Evolutionary conservation across 441 rosid species (phyloP), one percentile per base, ranked within the genome.

Genomic region (Gossypium davidsonii): DNA sequence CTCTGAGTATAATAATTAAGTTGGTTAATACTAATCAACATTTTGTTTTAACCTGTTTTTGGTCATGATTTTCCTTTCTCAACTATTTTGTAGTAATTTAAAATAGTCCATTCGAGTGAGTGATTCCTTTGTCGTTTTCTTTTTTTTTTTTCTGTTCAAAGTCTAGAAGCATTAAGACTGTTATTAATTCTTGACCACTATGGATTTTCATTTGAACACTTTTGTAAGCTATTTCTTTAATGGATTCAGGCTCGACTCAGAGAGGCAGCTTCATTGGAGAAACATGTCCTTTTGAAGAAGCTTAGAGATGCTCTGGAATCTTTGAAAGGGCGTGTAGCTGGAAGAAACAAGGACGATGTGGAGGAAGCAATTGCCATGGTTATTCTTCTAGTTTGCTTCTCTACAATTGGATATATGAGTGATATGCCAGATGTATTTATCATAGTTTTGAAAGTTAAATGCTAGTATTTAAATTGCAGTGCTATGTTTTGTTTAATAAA

Each of bases 251-350:
- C 97, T 46, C 90, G 84, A 80, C 86, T 93, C 60, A 81, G 89
- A 72, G 97, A 93, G 83, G 97, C 91, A 73, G 95, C 94, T 62
- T 95, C 97, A 3, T 75, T 95, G 85, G 98, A 95, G 84, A 93
- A 93, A 68, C 99, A 95, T 86, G 94, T 95, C 74, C 94, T 95
- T 79, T 69, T 95, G 84, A 93, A 95, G 90, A 95, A 95, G 89
- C 94, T 95, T 68, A 84, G 98, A 79, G 98, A 95, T 87, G 97
- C 94, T 17, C 75, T 95, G 74, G 97, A 93, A 79, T 89, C 94
- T 25, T 78, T 95, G 72, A 87, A 79, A 84, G 99, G 98, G 57
- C 93, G 94, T 57, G 97, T 95, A 70, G 91, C 88, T 1, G 97
- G 97, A 68, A 84, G 87, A 80, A 93, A 93, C 86, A 95, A 93